A percentile compares a stretch with the other conserved stretches of the same genome.
These are phyloP conservation scores for Aleurites moluccanus DNA, from an alignment of 441 rosid species.

Conservation along the genomic window DNA sequence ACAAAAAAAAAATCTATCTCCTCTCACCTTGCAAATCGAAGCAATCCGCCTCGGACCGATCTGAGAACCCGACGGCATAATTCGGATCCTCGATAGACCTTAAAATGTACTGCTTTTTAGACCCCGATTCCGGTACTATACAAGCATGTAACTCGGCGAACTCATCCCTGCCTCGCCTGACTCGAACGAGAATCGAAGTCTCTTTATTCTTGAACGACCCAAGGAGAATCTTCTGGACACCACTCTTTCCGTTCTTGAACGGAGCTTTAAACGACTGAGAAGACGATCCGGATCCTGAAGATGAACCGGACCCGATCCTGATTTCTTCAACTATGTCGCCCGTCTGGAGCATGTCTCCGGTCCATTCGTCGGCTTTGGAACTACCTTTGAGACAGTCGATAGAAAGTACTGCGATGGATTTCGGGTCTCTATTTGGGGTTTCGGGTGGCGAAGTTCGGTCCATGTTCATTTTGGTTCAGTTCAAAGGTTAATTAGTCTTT, in stretches of 20 bases:
- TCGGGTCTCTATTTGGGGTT: conserved; percentile 28
- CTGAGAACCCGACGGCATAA: conserved; percentile 81
- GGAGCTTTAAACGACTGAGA: conserved; percentile 48
- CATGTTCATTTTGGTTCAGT: conserved; percentile 37
- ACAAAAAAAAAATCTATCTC: not conserved
- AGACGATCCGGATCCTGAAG: conserved; percentile 43
- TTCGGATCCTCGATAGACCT: conserved; percentile 86
- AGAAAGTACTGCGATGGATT: conserved; percentile 54
- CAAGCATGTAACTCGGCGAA: conserved; percentile 82
- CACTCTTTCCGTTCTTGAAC: conserved; percentile 76
- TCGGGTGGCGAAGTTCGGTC: conserved; percentile 51
- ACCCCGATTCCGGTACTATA: conserved; percentile 78
- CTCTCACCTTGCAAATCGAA: conserved; percentile 75
- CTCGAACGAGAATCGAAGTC: conserved; percentile 67
- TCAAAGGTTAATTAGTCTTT: not conserved
- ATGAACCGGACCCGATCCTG: conserved; percentile 51
- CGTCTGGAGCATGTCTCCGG: conserved; percentile 86
- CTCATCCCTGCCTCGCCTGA: conserved; percentile 65
- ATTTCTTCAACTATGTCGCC: conserved; percentile 95
- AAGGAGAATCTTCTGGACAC: conserved; percentile 75
- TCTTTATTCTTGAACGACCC: conserved; percentile 64
- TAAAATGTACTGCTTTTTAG: conserved; percentile 64
- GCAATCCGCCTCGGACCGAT: conserved; percentile 82
- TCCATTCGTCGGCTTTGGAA: conserved; percentile 91
- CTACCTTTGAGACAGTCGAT: conserved; percentile 86